Evolutionary conservation across 106 monocot species (phyloP).

Genomic region (Apostasia shenzhenica): DNA sequence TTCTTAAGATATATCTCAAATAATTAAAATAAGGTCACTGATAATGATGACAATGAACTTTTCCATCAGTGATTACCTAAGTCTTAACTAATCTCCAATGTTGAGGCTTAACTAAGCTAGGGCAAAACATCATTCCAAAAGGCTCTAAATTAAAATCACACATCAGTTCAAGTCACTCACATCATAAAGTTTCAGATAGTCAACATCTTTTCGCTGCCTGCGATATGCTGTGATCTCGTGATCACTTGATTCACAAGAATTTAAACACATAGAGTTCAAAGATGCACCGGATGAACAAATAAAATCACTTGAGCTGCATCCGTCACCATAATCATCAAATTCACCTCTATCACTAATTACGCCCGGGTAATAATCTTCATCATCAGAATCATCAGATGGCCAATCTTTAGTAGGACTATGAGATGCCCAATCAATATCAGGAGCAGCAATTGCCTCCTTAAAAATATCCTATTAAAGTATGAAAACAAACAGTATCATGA

Average conservation of each 20-base stretch:
- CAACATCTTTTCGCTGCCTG: conserved; percentile 62
- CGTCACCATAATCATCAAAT: conserved; percentile 27
- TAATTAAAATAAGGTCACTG: too few species aligned
- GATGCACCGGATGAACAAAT: conserved; percentile 33
- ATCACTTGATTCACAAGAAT: conserved; percentile 32
- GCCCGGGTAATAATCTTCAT: conserved; percentile 81
- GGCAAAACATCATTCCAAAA: too few species aligned
- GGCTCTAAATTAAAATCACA: too few species aligned
- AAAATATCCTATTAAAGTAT: conserved; percentile 60
- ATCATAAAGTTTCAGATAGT: conserved; percentile 78
- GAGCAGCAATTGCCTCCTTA: conserved; percentile 41
- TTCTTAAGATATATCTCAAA: too few species aligned
- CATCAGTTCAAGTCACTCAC: conserved; percentile 38
- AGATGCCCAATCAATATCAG: conserved; percentile 24
- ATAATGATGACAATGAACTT: too few species aligned
- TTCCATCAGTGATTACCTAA: too few species aligned
- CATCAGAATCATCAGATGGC: conserved; percentile 88
- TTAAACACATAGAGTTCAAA: conserved; percentile 22
- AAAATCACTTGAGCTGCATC: conserved; percentile 28
- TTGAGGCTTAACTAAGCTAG: too few species aligned
- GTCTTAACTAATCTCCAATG: too few species aligned
- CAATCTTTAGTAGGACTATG: conserved; percentile 48
- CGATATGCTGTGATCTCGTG: conserved; percentile 29
- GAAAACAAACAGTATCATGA: conserved; percentile 6
- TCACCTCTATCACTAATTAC: conserved; percentile 11